Percentiles rank a stretch among this genome's conserved stretches.
Evolutionary conservation across 139 green algal genomes (phyloP).

Genomic region (Chlamydomonas sp.): DNA sequence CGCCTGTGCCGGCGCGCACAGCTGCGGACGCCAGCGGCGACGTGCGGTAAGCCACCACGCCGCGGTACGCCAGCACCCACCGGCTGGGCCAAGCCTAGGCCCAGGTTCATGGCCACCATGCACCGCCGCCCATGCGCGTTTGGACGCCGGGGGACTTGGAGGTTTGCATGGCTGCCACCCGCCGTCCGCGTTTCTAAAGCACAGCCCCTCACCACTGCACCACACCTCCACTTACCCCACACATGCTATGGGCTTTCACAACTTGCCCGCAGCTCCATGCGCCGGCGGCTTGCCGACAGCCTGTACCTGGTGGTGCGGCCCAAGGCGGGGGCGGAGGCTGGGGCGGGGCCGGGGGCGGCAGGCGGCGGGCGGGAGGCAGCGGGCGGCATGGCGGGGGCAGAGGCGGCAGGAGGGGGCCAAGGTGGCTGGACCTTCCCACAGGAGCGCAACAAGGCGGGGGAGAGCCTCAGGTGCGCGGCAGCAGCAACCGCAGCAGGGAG

Average conservation of each 20-base stretch:
- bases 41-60: background rate
- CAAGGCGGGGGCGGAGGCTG: background rate
- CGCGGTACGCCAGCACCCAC: no score
- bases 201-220: background rate
- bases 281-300: conserved; percentile 20
- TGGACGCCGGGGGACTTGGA: no score
- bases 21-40: conserved; percentile 3
- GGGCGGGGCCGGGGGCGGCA: no score
- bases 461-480: conserved; percentile 40
- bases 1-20: conserved; percentile 22
- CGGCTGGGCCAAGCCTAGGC: no score
- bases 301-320: conserved; percentile 48
- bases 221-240: background rate
- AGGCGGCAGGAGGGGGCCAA: background rate
- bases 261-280: conserved; percentile 35
- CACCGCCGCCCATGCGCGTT: no score
- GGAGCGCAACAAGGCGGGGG: conserved; percentile 17
- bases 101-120: no score
- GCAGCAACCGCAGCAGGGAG: background rate
- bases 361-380: background rate
- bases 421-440: conserved; percentile 38
- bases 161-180: background rate
- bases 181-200: background rate
- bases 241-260: background rate
- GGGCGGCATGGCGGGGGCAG: background rate